phyloP scores from a whole-genome alignment of 768 basidiomycete genomes.

The Boletus patriciae region DNA sequence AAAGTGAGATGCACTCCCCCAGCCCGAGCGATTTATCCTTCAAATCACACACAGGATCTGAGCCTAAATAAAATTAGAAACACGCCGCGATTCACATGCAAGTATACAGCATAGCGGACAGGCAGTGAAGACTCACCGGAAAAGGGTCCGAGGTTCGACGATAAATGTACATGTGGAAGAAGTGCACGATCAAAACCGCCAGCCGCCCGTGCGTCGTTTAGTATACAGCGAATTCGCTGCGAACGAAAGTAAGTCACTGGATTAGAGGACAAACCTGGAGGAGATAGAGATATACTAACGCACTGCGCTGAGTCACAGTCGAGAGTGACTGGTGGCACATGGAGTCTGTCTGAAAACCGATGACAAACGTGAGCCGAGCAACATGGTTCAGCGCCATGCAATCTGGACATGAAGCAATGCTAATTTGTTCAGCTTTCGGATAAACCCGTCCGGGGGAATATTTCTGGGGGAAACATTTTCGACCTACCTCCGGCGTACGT shows the following conservation, averaged over 20 bases:
- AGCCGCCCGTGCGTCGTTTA: no score
- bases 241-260: background rate
- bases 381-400: background rate
- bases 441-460: no score
- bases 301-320: no score
- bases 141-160: no score
- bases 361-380: background rate
- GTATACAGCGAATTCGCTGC: background rate
- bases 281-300: no score
- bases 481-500: background rate
- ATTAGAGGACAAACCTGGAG: background rate
- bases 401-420: no score
- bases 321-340: no score
- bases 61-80: background rate
- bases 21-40: no score
- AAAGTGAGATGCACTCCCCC: background rate
- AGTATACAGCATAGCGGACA: background rate
- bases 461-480: background rate
- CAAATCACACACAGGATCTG: no score
- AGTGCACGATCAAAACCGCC: background rate
- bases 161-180: background rate
- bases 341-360: background rate
- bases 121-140: background rate
- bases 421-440: background rate
- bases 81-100: background rate